Conservation (phyloP, 176 grass and related monocot genomes). For the Carex cristatella region DNA sequence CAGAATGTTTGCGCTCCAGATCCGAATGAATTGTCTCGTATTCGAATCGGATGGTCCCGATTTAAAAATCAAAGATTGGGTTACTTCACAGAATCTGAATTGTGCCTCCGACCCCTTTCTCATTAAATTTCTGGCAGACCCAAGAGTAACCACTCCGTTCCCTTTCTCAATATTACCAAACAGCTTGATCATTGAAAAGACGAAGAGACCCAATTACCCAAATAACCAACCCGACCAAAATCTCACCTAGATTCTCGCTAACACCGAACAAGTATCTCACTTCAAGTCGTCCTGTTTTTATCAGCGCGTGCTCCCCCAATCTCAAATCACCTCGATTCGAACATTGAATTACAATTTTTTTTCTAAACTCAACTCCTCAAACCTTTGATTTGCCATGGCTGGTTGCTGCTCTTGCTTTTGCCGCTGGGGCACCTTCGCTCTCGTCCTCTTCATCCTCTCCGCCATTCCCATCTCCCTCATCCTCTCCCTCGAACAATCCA, state of each 20-base stretch:
- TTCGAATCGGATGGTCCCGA: no score
- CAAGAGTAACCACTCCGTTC: no score
- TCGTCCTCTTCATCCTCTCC: conserved; percentile 41
- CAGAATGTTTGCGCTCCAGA: no score
- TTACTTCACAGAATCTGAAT: no score
- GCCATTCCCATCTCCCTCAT: conserved; percentile 41
- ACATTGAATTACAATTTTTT: background rate
- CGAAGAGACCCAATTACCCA: background rate
- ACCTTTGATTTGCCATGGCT: conserved; percentile 32
- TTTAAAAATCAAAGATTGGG: no score
- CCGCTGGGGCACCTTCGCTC: background rate
- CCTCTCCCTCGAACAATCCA: conserved; percentile 58
- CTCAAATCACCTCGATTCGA: background rate
- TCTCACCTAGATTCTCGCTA: conserved; percentile 19
- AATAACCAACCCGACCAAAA: conserved; percentile 18
- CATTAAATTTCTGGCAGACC: no score
- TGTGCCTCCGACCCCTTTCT: no score
- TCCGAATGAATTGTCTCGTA: no score
- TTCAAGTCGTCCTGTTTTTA: background rate
- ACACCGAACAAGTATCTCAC: background rate
- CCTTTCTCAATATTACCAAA: no score
- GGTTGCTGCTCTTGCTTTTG: conserved; percentile 31
- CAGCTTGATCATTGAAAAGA: no score
- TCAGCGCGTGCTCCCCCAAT: background rate
- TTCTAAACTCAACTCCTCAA: no score